Evolutionary conservation across 352 stramenopile species (phyloP).

Genomic region (Paralagenidium karlingii): DNA sequence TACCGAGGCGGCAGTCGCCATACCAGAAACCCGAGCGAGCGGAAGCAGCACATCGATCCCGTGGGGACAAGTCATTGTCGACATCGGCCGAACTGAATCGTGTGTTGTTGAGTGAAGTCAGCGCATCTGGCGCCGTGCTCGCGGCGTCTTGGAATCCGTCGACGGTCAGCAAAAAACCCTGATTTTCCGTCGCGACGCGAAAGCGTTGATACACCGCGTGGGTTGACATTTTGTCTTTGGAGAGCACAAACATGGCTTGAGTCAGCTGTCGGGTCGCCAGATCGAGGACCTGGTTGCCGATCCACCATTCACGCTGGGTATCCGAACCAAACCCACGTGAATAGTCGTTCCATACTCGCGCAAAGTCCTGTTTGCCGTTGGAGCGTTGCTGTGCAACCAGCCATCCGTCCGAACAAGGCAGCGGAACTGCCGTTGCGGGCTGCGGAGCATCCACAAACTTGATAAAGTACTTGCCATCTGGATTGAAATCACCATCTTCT

Average conservation of each 20-base stretch:
- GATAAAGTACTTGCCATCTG: constrained; percentile 38
- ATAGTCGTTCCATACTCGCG: constrained; percentile 50
- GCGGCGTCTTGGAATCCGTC: constrained; percentile 14
- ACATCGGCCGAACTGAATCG: constrained; percentile 47
- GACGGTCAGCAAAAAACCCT: constrained; percentile 34
- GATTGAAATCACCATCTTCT: constrained; percentile 24
- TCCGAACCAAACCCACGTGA: constrained; percentile 33
- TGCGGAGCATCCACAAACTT: constrained; percentile 16
- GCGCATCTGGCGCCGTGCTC: constrained; percentile 26
- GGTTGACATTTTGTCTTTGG: constrained; percentile 22
- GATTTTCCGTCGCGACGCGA: constrained; percentile 21
- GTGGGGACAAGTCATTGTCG: constrained; percentile 31
- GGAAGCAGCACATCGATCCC: constrained; percentile 28
- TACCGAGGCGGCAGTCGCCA: constrained; percentile 18
- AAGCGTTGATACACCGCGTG: constrained; percentile 30
- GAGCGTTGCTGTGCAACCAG: constrained; percentile 31
- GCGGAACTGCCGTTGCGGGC: constrained; percentile 1
- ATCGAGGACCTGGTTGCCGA: constrained; percentile 32
- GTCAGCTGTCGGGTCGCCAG: constrained; percentile 17
- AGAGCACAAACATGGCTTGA: constrained; percentile 37
- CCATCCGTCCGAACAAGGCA: constrained; percentile 44
- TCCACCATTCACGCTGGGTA: constrained; percentile 33
- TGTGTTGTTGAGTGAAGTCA: constrained; percentile 28
- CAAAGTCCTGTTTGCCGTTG: constrained; percentile 35
- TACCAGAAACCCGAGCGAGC: constrained; percentile 49